phyloP scores from a whole-genome alignment of 768 basidiomycete genomes.

The Russula brevipes region DNA sequence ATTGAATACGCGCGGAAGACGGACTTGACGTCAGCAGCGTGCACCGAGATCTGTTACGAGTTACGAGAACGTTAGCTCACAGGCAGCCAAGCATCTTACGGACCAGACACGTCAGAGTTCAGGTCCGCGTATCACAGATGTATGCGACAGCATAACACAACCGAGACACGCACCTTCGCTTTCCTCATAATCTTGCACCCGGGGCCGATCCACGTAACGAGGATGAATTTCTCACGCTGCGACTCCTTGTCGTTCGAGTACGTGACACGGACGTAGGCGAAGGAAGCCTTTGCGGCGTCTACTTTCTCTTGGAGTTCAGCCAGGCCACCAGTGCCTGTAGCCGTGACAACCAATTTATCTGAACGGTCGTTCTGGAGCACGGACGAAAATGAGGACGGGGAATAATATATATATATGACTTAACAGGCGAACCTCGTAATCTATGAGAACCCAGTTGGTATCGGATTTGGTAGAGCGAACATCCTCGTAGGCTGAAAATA shows the following conservation, averaged over 20 bases:
- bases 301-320: conserved; percentile 67
- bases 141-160: conserved; percentile 22
- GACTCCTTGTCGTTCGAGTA: conserved; percentile 87
- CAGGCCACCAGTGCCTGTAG: conserved; percentile 77
- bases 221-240: conserved; percentile 82
- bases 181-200: conserved; percentile 86
- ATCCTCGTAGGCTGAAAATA: conserved; percentile 69
- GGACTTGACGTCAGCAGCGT: conserved; percentile 80
- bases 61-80: conserved; percentile 20
- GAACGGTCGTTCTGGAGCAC: conserved; percentile 56
- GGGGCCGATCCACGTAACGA: conserved; percentile 80
- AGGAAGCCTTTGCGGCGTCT: conserved; percentile 72
- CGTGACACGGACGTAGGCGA: conserved; percentile 76
- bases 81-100: conserved; percentile 1
- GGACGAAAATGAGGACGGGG: not conserved
- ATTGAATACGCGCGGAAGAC: conserved; percentile 76
- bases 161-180: conserved; percentile 60
- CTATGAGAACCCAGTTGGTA: conserved; percentile 85
- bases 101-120: not conserved
- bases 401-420: not conserved
- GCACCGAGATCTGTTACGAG: conserved; percentile 75
- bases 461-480: conserved; percentile 81
- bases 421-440: conserved; percentile 62
- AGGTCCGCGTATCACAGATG: not conserved
- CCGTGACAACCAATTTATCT: conserved; percentile 72